Evolutionary conservation across 257 asterid species (phyloP).

Genomic region (Avicennia marina): DNA sequence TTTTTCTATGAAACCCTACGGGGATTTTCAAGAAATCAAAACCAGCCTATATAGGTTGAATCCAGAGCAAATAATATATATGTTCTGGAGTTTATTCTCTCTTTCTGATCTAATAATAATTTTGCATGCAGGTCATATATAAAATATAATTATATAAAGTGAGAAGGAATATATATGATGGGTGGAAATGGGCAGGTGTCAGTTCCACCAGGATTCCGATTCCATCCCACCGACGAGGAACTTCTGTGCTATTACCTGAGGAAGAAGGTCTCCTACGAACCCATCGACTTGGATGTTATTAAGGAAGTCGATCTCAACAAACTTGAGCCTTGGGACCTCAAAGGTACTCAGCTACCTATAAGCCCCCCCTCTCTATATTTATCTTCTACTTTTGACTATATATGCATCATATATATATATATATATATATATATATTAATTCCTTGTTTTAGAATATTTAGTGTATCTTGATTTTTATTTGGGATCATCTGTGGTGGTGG

Average conservation of each 20-base stretch:
- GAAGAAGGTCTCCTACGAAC: conserved; percentile 68
- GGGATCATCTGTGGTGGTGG: no score
- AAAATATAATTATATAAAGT: no score
- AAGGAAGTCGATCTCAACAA: conserved; percentile 78
- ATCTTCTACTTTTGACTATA: not conserved
- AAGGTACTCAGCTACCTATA: conserved; percentile 29
- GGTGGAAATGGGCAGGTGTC: conserved; percentile 35
- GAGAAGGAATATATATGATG: no score
- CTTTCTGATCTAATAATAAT: not conserved
- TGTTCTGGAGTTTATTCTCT: not conserved
- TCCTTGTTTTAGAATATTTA: no score
- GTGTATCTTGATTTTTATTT: no score
- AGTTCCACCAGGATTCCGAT: conserved; percentile 77
- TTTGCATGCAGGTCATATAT: no score
- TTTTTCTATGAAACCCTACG: no score
- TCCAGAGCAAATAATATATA: no score
- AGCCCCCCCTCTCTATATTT: not conserved
- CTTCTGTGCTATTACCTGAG: conserved; percentile 58
- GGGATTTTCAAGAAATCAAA: no score
- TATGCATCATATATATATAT: not conserved
- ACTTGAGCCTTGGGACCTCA: conserved; percentile 91
- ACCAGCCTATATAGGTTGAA: no score
- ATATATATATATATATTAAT: no score
- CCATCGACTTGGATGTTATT: conserved; percentile 64
- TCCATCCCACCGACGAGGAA: conserved; percentile 78